Evolutionary conservation across 176 grass and related monocot genomes (phyloP).

Genomic region (Rhynchospora tenuis): DNA sequence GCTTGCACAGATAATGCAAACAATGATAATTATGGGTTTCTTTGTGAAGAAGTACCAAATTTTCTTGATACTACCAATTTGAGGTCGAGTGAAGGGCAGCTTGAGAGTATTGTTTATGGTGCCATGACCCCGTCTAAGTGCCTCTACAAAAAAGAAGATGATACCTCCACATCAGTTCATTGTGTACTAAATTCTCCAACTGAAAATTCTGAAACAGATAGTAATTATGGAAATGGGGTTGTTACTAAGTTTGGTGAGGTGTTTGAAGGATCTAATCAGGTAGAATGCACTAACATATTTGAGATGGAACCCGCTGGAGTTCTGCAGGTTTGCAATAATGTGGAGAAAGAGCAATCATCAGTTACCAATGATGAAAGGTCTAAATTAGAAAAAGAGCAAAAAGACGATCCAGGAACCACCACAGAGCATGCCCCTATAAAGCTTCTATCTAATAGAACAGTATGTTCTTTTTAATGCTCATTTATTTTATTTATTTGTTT

Average conservation of each 20-base stretch:
- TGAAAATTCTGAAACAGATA: conserved; percentile 15
- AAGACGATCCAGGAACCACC: background rate
- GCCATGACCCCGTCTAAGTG: conserved; percentile 11
- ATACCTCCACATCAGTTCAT: background rate
- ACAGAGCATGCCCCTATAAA: conserved; percentile 25
- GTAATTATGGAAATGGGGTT: background rate
- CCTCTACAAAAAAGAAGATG: background rate
- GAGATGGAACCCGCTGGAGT: background rate
- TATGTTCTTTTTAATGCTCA: background rate
- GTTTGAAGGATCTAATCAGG: background rate
- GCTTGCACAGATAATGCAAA: background rate
- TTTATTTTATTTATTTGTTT: conserved; percentile 1
- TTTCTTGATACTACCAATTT: conserved; percentile 29
- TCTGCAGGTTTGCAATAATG: background rate
- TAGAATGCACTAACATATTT: background rate
- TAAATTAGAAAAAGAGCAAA: conserved; percentile 4
- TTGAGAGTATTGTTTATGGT: conserved; percentile 27
- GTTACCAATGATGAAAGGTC: background rate
- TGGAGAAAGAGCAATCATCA: background rate
- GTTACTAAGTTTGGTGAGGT: conserved; percentile 6
- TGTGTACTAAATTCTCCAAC: background rate
- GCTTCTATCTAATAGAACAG: conserved; percentile 41
- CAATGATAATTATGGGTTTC: conserved; percentile 13
- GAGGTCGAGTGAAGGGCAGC: conserved; percentile 9
- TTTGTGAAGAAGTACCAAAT: conserved; percentile 27